Conservation (phyloP, 495 filamentous ascomycete species). For the Penicillium desertorum region DNA sequence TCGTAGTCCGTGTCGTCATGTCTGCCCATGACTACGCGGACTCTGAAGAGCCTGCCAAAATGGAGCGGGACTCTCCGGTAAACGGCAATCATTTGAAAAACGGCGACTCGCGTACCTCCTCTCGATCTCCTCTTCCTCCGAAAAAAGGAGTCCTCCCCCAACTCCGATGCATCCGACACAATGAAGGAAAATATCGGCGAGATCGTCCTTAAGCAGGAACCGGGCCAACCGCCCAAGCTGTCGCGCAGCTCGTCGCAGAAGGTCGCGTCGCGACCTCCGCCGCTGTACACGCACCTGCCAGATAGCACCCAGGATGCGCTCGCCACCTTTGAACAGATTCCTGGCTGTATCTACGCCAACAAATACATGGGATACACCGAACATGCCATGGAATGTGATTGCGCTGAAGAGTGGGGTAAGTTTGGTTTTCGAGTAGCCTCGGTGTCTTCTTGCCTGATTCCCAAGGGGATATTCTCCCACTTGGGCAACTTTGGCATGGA, state of each 20-base stretch:
- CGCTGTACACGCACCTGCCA: conserved; percentile 66
- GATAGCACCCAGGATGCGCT: conserved; percentile 75
- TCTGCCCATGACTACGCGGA: conserved; percentile 49
- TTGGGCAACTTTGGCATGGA: no score
- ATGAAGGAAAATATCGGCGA: conserved; percentile 44
- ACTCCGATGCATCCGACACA: conserved; percentile 13
- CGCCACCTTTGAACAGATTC: conserved; percentile 74
- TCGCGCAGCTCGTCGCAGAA: conserved; percentile 75
- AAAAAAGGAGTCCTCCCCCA: conserved; percentile 16
- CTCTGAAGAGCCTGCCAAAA: conserved; percentile 23
- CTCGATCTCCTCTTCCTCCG: conserved; percentile 18
- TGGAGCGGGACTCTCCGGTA: conserved; percentile 16
- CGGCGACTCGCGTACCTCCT: conserved; percentile 13
- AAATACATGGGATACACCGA: conserved; percentile 89
- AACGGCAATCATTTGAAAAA: conserved; percentile 19
- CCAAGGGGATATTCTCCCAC: not conserved
- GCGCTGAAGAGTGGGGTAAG: conserved; percentile 94
- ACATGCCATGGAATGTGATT: conserved; percentile 94
- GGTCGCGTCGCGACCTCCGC: conserved; percentile 55
- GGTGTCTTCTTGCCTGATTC: not conserved
- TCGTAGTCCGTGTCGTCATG: conserved; percentile 48
- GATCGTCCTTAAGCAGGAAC: conserved; percentile 62
- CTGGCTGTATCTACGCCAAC: conserved; percentile 80
- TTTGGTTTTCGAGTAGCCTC: conserved; percentile 20
- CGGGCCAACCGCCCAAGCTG: conserved; percentile 69